Base-by-base conservation (phyloP, 2,329 filamentous ascomycete species). In the Paecilomyces fulvus region DNA sequence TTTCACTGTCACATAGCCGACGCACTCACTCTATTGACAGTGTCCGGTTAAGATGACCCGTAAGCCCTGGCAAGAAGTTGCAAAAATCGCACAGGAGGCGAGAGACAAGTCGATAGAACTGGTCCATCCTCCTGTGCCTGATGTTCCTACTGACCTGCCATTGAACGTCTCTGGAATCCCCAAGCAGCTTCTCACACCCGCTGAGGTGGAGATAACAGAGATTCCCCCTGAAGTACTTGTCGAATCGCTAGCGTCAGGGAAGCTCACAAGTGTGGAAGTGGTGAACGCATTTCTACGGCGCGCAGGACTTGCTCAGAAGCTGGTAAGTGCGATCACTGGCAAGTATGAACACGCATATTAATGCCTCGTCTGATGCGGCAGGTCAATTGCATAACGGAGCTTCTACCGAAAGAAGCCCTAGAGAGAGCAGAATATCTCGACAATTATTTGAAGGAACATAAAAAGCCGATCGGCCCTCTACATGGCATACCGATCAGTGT, bases 201-300 rank as follows among this genome's bases (percentile, higher is more conserved):
- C 75, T 43, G 79, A 83, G 58, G 63, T 80, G 30, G 61, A 73
- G 12, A 79, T 84, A 57, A 84, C 81, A 0, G 75, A 79, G 57
- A 72, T 63, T 8, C 63, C 76, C 4, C 70, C 79, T n/a, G 73
- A 76, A 55, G 59, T 63, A 1, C 70, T 83, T 1, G 62, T 77
- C 1, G 60, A 65, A 17, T 67, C 67, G 53, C 70, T 84, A 33
- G 73, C 77, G 5, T 70, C 67, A 6, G 76, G 76, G 7, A 67
- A 75, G 53, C 62, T 80, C 20, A 76, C 71, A 10, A 72, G 76
- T 30, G 70, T 69, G 1, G 66, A 71, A 14, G 78, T 84, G 8
- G 76, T 74, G 2, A 76, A 72, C 30, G 82, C 81, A 1, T 85
- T 84, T 64, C 68, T 84, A 49, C 72, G 79, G 49, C 71, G 82